phyloP scores from a whole-genome alignment of 169 alveolate genomes.

The Plasmodium reichenowi region DNA sequence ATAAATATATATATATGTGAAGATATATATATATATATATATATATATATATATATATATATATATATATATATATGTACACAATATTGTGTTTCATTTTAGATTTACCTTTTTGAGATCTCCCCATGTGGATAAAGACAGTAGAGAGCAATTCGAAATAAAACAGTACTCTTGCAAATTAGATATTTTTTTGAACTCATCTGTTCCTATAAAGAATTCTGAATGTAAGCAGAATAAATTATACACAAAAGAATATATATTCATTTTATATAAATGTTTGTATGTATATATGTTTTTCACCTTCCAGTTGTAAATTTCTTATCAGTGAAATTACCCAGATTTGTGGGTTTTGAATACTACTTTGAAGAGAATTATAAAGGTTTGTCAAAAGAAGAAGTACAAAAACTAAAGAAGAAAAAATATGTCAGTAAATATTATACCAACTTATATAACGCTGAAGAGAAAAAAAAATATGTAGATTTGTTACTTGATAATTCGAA shows the following conservation, averaged over 20 bases:
- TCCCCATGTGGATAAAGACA: slow-evolving; percentile 74
- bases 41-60: not conserved
- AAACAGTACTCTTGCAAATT: slow-evolving; percentile 60
- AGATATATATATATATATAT: not conserved
- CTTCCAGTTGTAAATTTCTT: slow-evolving; percentile 27
- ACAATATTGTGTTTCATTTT: not conserved
- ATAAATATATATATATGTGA: not conserved
- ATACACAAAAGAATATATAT: not conserved
- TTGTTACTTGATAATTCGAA: slow-evolving; percentile 60
- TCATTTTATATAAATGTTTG: not conserved
- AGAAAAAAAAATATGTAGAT: slow-evolving; percentile 51
- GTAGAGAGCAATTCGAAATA: slow-evolving; percentile 75
- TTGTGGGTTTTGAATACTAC: slow-evolving; percentile 70
- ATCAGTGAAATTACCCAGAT: slow-evolving; percentile 64
- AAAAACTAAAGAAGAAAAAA: slow-evolving; percentile 47
- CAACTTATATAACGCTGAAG: slow-evolving; percentile 27
- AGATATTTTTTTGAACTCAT: slow-evolving; percentile 41
- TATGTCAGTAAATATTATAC: slow-evolving; percentile 65
- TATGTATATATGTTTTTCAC: not conserved
- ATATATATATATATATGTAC: too few relatives aligned
- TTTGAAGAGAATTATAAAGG: slow-evolving; percentile 71
- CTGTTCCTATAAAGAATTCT: slow-evolving; percentile 28
- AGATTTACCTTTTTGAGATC: slow-evolving; percentile 71
- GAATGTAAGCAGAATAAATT: slow-evolving; percentile 19
- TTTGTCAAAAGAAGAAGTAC: slow-evolving; percentile 37